Conservation (phyloP, 2,329 filamentous ascomycete genomes). For the Diaporthe eres region DNA sequence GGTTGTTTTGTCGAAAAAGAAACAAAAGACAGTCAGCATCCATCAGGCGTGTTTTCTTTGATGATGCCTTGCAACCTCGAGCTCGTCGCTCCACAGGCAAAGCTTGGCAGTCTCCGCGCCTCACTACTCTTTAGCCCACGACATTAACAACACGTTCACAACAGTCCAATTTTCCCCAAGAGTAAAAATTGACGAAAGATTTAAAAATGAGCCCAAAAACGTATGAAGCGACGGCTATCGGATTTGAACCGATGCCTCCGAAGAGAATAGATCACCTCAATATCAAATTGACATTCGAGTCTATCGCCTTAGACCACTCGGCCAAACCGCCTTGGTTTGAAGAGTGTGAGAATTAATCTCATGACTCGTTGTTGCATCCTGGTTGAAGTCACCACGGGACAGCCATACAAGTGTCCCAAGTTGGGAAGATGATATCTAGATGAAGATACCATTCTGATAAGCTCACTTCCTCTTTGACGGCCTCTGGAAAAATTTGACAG, state of each 20-base stretch:
- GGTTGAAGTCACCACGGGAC: too few species aligned
- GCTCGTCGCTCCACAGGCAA: background rate
- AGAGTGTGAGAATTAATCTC: too few species aligned
- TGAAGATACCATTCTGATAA: background rate
- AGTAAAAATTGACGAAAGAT: background rate
- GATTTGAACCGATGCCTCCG: conserved; percentile 46
- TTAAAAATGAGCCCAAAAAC: background rate
- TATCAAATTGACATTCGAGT: conserved; percentile 50
- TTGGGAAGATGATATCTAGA: background rate
- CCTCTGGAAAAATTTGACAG: too few species aligned
- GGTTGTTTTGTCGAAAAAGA: too few species aligned
- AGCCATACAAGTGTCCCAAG: background rate
- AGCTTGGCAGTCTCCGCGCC: background rate
- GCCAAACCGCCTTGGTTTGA: background rate
- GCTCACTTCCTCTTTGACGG: too few species aligned
- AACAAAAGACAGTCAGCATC: too few species aligned
- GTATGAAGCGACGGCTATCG: conserved; percentile 30
- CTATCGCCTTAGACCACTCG: conserved; percentile 42
- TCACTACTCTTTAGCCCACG: background rate
- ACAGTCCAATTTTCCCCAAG: too few species aligned
- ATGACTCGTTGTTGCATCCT: too few species aligned
- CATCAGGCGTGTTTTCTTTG: too few species aligned
- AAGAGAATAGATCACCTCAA: conserved; percentile 43
- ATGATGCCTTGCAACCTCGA: too few species aligned
- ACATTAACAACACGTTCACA: background rate